Conservation (phyloP, 345 rosid species). For the Ceriops tagal region DNA sequence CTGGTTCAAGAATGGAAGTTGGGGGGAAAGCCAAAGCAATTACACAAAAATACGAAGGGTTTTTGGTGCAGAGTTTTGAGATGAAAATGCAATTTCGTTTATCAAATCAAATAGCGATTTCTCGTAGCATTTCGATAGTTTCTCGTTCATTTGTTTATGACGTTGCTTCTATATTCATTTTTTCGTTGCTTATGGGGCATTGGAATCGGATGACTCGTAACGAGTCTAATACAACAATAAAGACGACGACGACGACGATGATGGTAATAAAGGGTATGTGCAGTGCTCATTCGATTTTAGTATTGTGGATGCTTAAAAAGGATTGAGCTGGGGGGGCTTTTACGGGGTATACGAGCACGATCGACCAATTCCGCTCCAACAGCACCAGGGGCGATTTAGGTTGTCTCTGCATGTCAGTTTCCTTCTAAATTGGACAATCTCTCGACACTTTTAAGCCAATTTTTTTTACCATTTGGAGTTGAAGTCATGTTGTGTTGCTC, state of each 20-base stretch:
- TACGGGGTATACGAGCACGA: too few relatives aligned
- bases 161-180: not conserved
- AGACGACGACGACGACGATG: too few relatives aligned
- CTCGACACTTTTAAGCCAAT: too few relatives aligned
- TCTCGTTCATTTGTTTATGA: not conserved
- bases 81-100: not conserved
- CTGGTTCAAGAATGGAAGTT: constrained; percentile 81
- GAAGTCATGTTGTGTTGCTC: too few relatives aligned
- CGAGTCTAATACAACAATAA: too few relatives aligned
- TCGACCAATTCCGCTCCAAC: too few relatives aligned
- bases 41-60: not conserved
- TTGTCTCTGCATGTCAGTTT: not conserved
- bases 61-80: not conserved
- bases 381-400: not conserved
- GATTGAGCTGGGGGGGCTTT: too few relatives aligned
- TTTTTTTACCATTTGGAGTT: too few relatives aligned
- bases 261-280: too few relatives aligned
- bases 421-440: not conserved
- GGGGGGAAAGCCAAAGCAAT: constrained; percentile 48
- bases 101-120: not conserved
- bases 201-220: too few relatives aligned
- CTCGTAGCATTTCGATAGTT: not conserved
- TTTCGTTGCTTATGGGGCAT: too few relatives aligned
- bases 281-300: not conserved
- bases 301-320: too few relatives aligned